These are phyloP conservation scores for Prunus mongolica DNA, from an alignment of 306 rosid species.

Conservation along the genomic window DNA sequence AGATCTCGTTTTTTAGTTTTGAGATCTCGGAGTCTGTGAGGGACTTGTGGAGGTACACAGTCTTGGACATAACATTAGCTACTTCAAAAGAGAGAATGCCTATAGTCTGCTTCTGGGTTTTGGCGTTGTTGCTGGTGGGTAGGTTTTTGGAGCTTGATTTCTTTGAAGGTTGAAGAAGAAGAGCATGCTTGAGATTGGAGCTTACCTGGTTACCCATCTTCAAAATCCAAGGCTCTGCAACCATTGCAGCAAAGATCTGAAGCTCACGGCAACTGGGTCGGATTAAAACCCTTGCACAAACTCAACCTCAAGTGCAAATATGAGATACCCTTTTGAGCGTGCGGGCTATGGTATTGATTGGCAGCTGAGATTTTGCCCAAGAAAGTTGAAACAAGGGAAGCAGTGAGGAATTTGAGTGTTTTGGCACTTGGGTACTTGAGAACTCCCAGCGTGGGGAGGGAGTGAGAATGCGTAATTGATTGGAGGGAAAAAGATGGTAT, in stretches of 20 bases:
- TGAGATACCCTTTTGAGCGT: background rate
- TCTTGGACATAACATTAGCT: slow-evolving; percentile 87
- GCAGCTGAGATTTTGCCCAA: background rate
- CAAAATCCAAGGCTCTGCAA: slow-evolving; percentile 91
- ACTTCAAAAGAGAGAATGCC: slow-evolving; percentile 97
- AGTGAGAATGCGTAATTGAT: slow-evolving; percentile 17
- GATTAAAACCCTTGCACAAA: background rate
- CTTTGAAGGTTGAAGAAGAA: slow-evolving; percentile 56
- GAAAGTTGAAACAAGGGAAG: background rate
- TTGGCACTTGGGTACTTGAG: slow-evolving; percentile 5
- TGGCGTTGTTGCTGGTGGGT: slow-evolving; percentile 19
- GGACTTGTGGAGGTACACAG: slow-evolving; percentile 69
- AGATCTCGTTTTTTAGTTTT: slow-evolving; percentile 78
- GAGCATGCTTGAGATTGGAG: slow-evolving; percentile 76
- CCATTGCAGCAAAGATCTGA: slow-evolving; percentile 51
- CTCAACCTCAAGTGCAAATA: background rate
- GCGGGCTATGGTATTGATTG: background rate
- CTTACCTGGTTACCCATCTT: slow-evolving; percentile 96
- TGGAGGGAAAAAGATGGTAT: background rate
- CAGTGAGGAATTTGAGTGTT: background rate
- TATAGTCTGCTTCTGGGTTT: slow-evolving; percentile 39
- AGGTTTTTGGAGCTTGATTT: slow-evolving; percentile 42
- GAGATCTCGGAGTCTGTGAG: slow-evolving; percentile 69
- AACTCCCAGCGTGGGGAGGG: background rate
- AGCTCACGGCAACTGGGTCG: background rate